Conservation (phyloP, 257 asterid species). For the Lantana camara region DNA sequence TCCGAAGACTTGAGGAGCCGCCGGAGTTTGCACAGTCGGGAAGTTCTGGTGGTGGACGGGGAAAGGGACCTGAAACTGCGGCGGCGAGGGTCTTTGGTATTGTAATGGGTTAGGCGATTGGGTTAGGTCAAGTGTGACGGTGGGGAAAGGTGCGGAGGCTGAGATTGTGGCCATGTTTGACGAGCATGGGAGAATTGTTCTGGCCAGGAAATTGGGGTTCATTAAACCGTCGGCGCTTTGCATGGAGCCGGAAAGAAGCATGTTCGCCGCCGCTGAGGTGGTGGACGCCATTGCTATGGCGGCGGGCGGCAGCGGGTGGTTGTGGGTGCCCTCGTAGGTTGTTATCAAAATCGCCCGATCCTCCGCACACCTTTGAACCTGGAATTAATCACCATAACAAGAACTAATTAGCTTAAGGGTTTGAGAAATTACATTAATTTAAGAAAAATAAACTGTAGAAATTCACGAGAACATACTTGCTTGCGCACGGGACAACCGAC, state of each 20-base stretch:
- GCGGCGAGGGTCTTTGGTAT: slow-evolving; percentile 43
- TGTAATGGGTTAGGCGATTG: slow-evolving; percentile 58
- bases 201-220: slow-evolving; percentile 74
- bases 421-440: neutral
- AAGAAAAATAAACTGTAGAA: neutral
- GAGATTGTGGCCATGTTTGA: slow-evolving; percentile 91
- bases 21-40: slow-evolving; percentile 25
- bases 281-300: slow-evolving; percentile 99
- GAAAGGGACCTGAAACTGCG: slow-evolving; percentile 60
- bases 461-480: slow-evolving; percentile 48
- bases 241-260: slow-evolving; percentile 93
- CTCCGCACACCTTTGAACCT: slow-evolving; percentile 97
- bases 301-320: slow-evolving; percentile 94
- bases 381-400: neutral
- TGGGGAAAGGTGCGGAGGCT: slow-evolving; percentile 96
- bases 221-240: slow-evolving; percentile 81
- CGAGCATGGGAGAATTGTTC: slow-evolving; percentile 72
- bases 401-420: neutral
- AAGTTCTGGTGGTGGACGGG: slow-evolving; percentile 38
- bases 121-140: slow-evolving; percentile 90
- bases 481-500: slow-evolving; percentile 96
- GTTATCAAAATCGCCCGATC: slow-evolving; percentile 73
- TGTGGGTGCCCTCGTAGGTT: slow-evolving; percentile 90
- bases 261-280: slow-evolving; percentile 88
- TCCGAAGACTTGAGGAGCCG: slow-evolving; percentile 53